A percentile compares a stretch with the other conserved stretches of the same genome.
These are phyloP conservation scores for Colletotrichum truncatum DNA, from an alignment of 2,329 filamentous ascomycete species.

Conservation along the genomic window DNA sequence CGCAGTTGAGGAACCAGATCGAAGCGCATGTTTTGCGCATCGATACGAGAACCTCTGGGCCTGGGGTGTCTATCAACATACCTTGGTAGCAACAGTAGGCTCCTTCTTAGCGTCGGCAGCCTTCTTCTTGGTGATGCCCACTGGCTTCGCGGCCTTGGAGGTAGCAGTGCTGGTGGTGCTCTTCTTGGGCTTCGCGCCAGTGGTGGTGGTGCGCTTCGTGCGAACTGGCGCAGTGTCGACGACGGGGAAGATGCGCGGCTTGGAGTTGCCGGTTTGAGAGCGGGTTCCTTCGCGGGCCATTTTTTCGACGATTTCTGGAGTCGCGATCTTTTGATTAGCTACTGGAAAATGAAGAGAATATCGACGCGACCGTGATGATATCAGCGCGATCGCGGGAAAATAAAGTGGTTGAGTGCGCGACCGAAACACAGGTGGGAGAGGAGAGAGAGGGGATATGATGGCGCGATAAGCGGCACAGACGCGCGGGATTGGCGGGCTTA, in stretches of 20 bases:
- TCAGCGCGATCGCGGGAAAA: background rate
- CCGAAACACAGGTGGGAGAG: background rate
- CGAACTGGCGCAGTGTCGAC: conserved; percentile 58
- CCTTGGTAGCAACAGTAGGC: conserved; percentile 27
- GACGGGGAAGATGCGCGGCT: conserved; percentile 59
- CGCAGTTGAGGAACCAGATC: too few relatives aligned
- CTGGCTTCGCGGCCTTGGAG: conserved; percentile 27
- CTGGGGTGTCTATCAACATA: background rate
- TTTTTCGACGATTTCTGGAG: conserved; percentile 3
- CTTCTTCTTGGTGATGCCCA: conserved; percentile 32
- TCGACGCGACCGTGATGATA: conserved; percentile 5
- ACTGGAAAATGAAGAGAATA: background rate
- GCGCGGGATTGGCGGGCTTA: background rate
- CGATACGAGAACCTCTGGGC: too few relatives aligned
- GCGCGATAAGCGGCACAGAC: background rate
- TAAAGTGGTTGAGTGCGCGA: conserved; percentile 4
- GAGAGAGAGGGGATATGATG: background rate
- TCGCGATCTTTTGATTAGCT: background rate
- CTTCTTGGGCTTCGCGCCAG: conserved; percentile 22
- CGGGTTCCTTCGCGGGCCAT: conserved; percentile 63
- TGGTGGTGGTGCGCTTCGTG: conserved; percentile 43
- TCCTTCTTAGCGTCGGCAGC: conserved; percentile 26
- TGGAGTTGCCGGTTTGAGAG: conserved; percentile 61
- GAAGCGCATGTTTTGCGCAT: too few relatives aligned
- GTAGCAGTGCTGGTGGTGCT: conserved; percentile 2